Evolutionary conservation across 2,329 filamentous ascomycete species (phyloP), one percentile per base, ranked within the genome.

Genomic region (Hirsutella minnesotensis): DNA sequence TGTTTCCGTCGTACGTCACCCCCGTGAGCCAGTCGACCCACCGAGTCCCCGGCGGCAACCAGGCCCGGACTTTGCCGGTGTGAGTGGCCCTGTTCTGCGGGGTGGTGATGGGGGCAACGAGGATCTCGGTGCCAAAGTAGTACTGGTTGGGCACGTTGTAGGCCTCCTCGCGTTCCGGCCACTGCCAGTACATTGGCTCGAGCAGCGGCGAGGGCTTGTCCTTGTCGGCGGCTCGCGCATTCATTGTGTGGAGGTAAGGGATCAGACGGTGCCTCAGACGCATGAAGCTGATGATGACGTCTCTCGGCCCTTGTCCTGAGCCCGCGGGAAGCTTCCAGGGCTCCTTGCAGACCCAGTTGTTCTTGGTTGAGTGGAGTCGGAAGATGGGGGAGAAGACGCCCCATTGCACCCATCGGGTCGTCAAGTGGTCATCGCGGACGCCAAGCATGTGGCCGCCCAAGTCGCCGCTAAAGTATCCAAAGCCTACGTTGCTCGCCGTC

Each of bases 381-480:
- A 81, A 59, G 37, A 81, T 72, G 2, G 77, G 77, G 0, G 74
- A 79, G 53, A 77, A 78, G 38, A 69, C 70, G 5, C 77, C 78
- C 2, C 75, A 64, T 52, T 82, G 78, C 1, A 79, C 66, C 78
- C 77, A 82, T 16, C 78, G 67, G 2, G 71, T 67, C 2, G 69
- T 65, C 8, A 80, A 61, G 50, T 82, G 74, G 40, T 79, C 77
- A 40, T 77, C 73, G 5, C 71, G 68, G 33, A 58, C 59, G 4
- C 78, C 78, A 2, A 58, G 54, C 50, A 74, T 72, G 53, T 82
- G 78, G 0, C 78, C 78, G n/a, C 78, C 78, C 22, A 82, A 79
- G 48, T 82, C 78, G 54, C 82, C 77, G 40, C 72, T 77, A 78
- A 78, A 82, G 77, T 77, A 81, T 2, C 77, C 78, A 47, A 77